These are phyloP conservation scores for Begonia peltatifolia DNA, from an alignment of 306 rosid species.

Conservation along the genomic window DNA sequence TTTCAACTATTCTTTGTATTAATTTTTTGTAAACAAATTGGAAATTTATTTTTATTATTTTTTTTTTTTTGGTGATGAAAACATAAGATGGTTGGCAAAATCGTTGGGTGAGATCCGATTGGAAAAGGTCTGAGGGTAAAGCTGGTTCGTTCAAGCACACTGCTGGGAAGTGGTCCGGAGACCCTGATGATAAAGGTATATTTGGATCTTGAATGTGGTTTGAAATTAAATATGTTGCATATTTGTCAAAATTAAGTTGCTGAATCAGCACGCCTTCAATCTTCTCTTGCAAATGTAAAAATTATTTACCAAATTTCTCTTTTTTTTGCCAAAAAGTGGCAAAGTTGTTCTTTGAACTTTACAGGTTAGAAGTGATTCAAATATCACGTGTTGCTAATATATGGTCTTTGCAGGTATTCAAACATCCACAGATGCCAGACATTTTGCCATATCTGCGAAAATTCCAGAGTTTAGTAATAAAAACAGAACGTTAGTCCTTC, in stretches of 20 bases:
- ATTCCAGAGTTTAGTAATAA: slow-evolving; percentile 59
- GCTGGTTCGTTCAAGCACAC: slow-evolving; percentile 88
- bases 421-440: slow-evolving; percentile 83
- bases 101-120: slow-evolving; percentile 80
- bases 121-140: slow-evolving; percentile 80
- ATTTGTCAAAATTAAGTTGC: no score
- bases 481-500: slow-evolving; percentile 70
- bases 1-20: neutral
- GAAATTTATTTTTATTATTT: neutral
- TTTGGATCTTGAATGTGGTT: neutral
- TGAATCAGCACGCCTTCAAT: no score
- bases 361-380: no score
- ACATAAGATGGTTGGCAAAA: slow-evolving; percentile 63
- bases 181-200: slow-evolving; percentile 83
- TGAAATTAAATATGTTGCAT: no score
- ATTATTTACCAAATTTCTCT: no score
- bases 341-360: no score
- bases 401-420: slow-evolving; percentile 59
- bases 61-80: neutral
- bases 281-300: no score
- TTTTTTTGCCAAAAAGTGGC: no score
- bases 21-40: neutral
- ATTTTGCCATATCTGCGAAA: slow-evolving; percentile 81
- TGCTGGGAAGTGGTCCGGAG: slow-evolving; percentile 83
- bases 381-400: slow-evolving; percentile 1